These are phyloP conservation scores for Linaria vulgaris DNA, from an alignment of 257 asterid species.

Conservation along the genomic window DNA sequence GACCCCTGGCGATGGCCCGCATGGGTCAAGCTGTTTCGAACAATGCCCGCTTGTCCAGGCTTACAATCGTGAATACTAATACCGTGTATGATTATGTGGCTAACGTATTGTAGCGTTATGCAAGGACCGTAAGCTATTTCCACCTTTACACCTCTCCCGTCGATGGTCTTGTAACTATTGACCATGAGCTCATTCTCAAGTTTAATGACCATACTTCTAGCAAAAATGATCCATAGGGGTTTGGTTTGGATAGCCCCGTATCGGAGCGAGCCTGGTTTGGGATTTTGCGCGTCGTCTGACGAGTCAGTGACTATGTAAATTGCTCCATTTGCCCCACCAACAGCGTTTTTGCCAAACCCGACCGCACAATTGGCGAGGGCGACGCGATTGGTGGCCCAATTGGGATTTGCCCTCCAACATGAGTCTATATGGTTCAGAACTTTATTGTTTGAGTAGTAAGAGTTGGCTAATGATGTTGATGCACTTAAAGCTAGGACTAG, in stretches of 20 bases:
- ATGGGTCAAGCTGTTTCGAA: slow-evolving; percentile 48
- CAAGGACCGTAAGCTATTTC: slow-evolving; percentile 55
- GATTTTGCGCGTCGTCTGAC: slow-evolving; percentile 15
- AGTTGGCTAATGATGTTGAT: slow-evolving; percentile 26
- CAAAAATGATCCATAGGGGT: slow-evolving; percentile 45
- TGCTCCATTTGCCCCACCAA: background rate
- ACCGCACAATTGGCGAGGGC: background rate
- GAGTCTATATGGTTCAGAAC: slow-evolving; percentile 51
- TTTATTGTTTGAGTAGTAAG: too few species aligned
- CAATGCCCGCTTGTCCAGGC: slow-evolving; percentile 61
- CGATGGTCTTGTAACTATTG: slow-evolving; percentile 40
- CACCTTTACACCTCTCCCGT: slow-evolving; percentile 42
- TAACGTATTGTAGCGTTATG: too few species aligned
- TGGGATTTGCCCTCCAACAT: slow-evolving; percentile 49
- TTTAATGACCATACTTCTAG: slow-evolving; percentile 34
- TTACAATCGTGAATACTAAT: too few species aligned
- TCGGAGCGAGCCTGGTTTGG: slow-evolving; percentile 40
- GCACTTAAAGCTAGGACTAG: slow-evolving; percentile 31
- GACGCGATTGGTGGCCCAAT: slow-evolving; percentile 10
- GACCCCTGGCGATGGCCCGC: slow-evolving; percentile 58
- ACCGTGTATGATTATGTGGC: too few species aligned
- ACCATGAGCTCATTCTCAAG: slow-evolving; percentile 39
- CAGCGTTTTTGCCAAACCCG: background rate
- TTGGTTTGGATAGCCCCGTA: slow-evolving; percentile 39
- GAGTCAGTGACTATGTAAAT: slow-evolving; percentile 1